phyloP scores from a whole-genome alignment of 2,329 filamentous ascomycete species.

The Pyricularia grisea region DNA sequence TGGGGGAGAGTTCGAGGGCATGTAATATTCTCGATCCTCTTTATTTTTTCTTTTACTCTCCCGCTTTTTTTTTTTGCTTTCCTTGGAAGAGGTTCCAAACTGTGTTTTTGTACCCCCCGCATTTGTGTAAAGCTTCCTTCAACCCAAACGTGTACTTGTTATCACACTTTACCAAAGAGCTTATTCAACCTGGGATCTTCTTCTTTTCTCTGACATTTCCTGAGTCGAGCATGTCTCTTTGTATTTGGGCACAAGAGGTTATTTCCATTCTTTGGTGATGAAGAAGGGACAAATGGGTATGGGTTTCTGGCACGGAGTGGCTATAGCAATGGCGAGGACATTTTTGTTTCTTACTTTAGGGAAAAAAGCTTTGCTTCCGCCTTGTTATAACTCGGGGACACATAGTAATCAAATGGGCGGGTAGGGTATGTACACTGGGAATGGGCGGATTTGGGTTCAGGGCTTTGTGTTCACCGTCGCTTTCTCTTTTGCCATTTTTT shows the following conservation, averaged over 20 bases:
- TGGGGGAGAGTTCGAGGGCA: conserved; percentile 89
- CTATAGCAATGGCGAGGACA: not conserved
- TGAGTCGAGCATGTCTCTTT: not conserved
- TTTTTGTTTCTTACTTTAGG: no score
- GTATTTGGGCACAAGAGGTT: not conserved
- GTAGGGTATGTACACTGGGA: not conserved
- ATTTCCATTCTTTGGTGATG: not conserved
- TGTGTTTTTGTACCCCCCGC: not conserved
- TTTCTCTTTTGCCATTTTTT: not conserved
- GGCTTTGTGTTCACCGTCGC: not conserved
- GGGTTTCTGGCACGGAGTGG: not conserved
- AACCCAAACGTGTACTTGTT: conserved; percentile 3
- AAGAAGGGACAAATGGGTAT: not conserved
- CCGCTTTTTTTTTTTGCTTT: not conserved
- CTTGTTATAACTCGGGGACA: no score
- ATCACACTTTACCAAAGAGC: conserved; percentile 2
- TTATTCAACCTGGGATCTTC: not conserved
- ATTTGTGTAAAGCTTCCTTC: not conserved
- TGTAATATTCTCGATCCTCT: conserved; percentile 44
- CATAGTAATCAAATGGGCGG: not conserved
- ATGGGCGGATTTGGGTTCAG: not conserved
- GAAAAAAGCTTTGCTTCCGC: no score
- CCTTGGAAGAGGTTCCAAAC: not conserved
- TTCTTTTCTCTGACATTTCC: not conserved
- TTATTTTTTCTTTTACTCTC: not conserved